A percentile compares a stretch with the other conserved stretches of the same genome.
These are phyloP conservation scores for Pyrenophora tritici-repentis DNA, from an alignment of 2,329 filamentous ascomycete species.

Conservation along the genomic window DNA sequence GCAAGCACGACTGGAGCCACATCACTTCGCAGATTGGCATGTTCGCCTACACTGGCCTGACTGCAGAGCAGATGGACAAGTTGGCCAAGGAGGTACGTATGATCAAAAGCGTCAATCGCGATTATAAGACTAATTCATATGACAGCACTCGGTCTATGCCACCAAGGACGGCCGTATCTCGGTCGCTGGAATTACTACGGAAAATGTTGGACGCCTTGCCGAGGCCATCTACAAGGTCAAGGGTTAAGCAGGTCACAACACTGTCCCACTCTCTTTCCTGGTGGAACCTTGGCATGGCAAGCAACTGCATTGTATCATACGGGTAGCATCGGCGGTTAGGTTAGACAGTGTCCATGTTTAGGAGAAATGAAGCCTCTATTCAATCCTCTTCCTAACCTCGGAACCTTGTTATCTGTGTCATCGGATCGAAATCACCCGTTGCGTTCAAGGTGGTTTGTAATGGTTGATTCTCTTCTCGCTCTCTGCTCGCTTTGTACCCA, in stretches of 20 bases:
- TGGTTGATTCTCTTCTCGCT: background rate
- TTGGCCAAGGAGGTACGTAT: slow-evolving; percentile 78
- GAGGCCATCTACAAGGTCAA: slow-evolving; percentile 86
- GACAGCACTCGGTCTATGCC: slow-evolving; percentile 87
- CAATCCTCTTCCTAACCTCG: background rate
- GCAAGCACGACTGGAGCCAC: slow-evolving; percentile 97
- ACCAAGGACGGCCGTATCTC: slow-evolving; percentile 91
- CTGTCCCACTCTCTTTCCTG: slow-evolving; percentile 14
- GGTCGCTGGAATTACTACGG: slow-evolving; percentile 80
- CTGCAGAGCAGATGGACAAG: slow-evolving; percentile 84
- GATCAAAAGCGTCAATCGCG: background rate
- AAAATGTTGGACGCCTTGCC: slow-evolving; percentile 78
- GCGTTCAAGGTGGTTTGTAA: background rate
- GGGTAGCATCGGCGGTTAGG: slow-evolving; percentile 17
- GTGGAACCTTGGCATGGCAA: slow-evolving; percentile 11
- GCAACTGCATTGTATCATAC: slow-evolving; percentile 19
- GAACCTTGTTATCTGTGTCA: background rate
- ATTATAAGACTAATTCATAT: slow-evolving; percentile 16
- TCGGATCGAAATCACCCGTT: slow-evolving; percentile 1
- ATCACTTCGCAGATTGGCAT: slow-evolving; percentile 97
- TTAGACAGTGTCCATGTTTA: slow-evolving; percentile 13
- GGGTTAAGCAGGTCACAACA: slow-evolving; percentile 51
- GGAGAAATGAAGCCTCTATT: slow-evolving; percentile 13
- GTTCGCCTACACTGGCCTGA: slow-evolving; percentile 98
- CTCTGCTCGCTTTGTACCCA: slow-evolving; percentile 6